phyloP scores from a whole-genome alignment of 2,329 filamentous ascomycete species.

The Epichloe sp. region DNA sequence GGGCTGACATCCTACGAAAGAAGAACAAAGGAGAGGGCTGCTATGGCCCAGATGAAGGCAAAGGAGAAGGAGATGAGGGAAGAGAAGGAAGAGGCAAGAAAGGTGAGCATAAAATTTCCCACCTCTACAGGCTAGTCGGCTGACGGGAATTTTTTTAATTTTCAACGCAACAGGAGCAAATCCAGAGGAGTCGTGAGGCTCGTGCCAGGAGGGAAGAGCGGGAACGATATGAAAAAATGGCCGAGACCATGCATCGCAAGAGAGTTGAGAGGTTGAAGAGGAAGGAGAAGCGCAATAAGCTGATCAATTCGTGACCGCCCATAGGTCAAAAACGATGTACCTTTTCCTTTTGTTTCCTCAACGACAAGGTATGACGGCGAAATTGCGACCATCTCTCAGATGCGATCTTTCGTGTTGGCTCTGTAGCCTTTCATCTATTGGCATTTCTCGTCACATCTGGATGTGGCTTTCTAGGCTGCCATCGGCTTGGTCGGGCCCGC shows the following conservation, averaged over 20 bases:
- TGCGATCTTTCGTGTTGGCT: no score
- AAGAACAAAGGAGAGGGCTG: slow-evolving; percentile 56
- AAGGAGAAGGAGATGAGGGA: slow-evolving; percentile 93
- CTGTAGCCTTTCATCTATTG: no score
- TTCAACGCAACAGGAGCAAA: slow-evolving; percentile 44
- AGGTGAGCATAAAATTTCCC: slow-evolving; percentile 40
- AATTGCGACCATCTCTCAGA: background rate
- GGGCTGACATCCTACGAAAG: slow-evolving; percentile 71
- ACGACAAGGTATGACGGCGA: background rate
- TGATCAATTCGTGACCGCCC: slow-evolving; percentile 41
- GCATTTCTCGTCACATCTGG: background rate
- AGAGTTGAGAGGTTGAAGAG: slow-evolving; percentile 84
- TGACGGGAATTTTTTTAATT: slow-evolving; percentile 2
- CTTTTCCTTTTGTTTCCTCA: background rate
- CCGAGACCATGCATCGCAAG: slow-evolving; percentile 96
- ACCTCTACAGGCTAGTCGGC: background rate
- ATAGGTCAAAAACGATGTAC: background rate
- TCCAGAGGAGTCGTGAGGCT: slow-evolving; percentile 73
- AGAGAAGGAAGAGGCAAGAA: slow-evolving; percentile 80
- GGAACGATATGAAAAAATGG: slow-evolving; percentile 84
- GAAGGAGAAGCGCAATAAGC: slow-evolving; percentile 91
- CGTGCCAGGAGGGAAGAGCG: slow-evolving; percentile 83
- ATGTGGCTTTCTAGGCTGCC: background rate
- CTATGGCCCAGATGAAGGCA: slow-evolving; percentile 67
- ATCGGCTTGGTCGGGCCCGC: no score